phyloP scores from a whole-genome alignment of 352 stramenopile genomes.

The Phytophthora citricola region DNA sequence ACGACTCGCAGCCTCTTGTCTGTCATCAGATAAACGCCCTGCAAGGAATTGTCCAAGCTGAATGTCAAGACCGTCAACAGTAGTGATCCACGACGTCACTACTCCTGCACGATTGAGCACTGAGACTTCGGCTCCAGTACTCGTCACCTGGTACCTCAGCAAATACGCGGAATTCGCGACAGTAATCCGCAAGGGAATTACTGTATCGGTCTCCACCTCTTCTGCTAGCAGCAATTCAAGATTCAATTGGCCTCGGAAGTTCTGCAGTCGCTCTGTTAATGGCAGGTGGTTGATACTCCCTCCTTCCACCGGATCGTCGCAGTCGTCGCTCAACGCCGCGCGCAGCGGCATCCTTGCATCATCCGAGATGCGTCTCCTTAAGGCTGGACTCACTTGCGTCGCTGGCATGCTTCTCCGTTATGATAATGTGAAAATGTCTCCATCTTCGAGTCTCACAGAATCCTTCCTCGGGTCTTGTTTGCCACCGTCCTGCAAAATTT shows the following conservation, averaged over 20 bases:
- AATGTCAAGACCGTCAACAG: slow-evolving; percentile 33
- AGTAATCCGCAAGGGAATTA: slow-evolving; percentile 40
- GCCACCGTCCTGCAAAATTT: not conserved
- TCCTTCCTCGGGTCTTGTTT: no score
- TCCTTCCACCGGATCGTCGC: not conserved
- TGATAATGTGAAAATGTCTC: slow-evolving; percentile 1
- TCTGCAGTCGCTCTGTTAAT: slow-evolving; percentile 49
- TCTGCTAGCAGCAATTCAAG: slow-evolving; percentile 32
- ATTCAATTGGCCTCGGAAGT: slow-evolving; percentile 52
- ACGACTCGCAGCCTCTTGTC: not conserved
- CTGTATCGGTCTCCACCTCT: not conserved
- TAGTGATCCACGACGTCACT: slow-evolving; percentile 59
- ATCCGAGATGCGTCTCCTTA: slow-evolving; percentile 65
- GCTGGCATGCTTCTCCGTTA: slow-evolving; percentile 41
- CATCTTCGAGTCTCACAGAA: not conserved
- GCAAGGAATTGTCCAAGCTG: slow-evolving; percentile 51
- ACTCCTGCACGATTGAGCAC: slow-evolving; percentile 48
- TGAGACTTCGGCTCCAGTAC: slow-evolving; percentile 48
- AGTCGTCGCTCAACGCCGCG: slow-evolving; percentile 32
- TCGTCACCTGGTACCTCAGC: slow-evolving; percentile 52
- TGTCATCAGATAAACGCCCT: not conserved
- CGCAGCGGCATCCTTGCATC: slow-evolving; percentile 63
- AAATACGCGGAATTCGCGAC: slow-evolving; percentile 46
- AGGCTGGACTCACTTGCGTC: slow-evolving; percentile 52
- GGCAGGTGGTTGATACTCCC: slow-evolving; percentile 28